Evolutionary conservation across 345 rosid species (phyloP).

Genomic region (Carallia brachiata): DNA sequence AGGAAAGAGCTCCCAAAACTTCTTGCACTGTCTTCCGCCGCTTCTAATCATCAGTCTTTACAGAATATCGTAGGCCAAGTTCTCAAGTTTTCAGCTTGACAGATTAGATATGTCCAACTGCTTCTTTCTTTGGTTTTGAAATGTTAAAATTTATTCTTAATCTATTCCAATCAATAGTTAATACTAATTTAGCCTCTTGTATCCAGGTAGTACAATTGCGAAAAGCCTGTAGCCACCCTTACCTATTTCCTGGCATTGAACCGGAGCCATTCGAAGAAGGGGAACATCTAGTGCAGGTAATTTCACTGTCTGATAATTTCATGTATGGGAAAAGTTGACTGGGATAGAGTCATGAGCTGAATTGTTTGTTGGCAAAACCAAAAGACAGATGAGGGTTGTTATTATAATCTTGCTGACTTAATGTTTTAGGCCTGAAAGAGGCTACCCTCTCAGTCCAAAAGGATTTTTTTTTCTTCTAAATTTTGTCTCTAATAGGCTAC

Average conservation of each 20-base stretch:
- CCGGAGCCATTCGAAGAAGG: constrained; percentile 94
- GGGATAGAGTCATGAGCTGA: background rate
- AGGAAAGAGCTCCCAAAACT: constrained; percentile 90
- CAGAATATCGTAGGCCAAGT: constrained; percentile 68
- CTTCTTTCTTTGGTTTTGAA: constrained; percentile 12
- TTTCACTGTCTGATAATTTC: constrained; percentile 10
- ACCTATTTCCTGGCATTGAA: constrained; percentile 90
- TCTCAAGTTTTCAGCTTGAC: constrained; percentile 13
- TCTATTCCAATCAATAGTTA: too few relatives aligned
- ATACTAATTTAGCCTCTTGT: constrained; percentile 11
- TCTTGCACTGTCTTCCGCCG: constrained; percentile 62
- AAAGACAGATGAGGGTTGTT: background rate
- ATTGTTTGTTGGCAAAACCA: background rate
- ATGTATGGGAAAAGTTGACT: background rate
- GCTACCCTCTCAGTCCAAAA: background rate
- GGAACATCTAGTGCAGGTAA: constrained; percentile 89
- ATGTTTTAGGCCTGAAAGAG: background rate
- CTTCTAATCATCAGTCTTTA: constrained; percentile 60
- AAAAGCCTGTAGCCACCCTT: constrained; percentile 94
- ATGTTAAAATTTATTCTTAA: background rate
- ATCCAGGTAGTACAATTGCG: constrained; percentile 76
- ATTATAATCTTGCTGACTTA: background rate
- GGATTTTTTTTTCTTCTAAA: background rate
- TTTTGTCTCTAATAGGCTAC: constrained; percentile 36
- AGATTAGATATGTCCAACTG: background rate